These are phyloP conservation scores for Letharia lupina DNA, from an alignment of 495 filamentous ascomycete genomes.

Conservation along the genomic window DNA sequence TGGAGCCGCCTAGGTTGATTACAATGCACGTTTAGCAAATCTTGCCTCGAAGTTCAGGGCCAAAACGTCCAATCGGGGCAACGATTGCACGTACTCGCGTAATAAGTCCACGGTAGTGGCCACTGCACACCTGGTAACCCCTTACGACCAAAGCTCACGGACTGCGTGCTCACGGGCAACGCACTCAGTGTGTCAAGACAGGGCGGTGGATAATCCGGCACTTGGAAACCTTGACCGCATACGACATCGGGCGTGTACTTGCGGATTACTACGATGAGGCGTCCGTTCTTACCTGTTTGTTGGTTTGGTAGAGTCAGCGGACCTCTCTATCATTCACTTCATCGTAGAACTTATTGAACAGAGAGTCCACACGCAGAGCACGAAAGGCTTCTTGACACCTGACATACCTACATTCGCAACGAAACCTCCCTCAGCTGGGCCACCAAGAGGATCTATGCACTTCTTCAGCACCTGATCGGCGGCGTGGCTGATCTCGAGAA, in stretches of 20 bases:
- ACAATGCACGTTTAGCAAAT: neutral
- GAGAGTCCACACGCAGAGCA: neutral
- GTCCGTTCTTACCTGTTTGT: neutral
- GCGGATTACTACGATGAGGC: neutral
- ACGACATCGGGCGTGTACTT: constrained; percentile 2
- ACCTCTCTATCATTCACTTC: neutral
- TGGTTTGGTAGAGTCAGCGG: neutral
- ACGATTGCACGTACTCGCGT: neutral
- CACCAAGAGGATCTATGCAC: neutral
- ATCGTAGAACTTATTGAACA: neutral
- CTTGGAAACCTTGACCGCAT: neutral
- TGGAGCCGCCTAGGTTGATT: neutral
- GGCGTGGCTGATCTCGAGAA: neutral
- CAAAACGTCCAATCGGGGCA: neutral
- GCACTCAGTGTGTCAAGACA: neutral
- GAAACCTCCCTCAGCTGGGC: neutral
- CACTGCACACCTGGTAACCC: neutral
- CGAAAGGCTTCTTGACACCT: neutral
- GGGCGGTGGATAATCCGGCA: neutral
- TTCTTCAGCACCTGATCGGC: neutral
- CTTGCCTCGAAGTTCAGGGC: neutral
- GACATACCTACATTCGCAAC: neutral
- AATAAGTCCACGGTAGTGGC: neutral
- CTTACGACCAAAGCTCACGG: neutral
- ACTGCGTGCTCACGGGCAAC: neutral